Percentiles rank a stretch among this genome's conserved stretches.
Evolutionary conservation across 441 rosid species (phyloP).

Genomic region (Macaranga tanarius): DNA sequence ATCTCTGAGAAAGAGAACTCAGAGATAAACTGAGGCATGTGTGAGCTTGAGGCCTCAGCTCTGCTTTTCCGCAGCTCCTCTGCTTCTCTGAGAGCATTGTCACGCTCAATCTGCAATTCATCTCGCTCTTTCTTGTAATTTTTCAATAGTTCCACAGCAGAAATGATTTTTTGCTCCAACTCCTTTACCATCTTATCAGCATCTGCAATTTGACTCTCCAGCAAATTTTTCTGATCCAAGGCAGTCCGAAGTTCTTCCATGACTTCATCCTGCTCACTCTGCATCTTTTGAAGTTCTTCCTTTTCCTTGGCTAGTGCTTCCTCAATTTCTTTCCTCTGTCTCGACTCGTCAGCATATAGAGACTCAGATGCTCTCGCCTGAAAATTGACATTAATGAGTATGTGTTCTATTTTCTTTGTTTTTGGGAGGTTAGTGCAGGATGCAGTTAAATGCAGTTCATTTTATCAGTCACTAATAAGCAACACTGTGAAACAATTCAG

Average conservation of each 20-base stretch:
- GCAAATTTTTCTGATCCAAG: slow-evolving; percentile 45
- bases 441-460: background rate
- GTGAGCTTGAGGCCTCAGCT: slow-evolving; percentile 54
- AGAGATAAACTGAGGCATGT: slow-evolving; percentile 56
- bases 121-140: slow-evolving; percentile 65
- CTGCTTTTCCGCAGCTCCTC: slow-evolving; percentile 67
- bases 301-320: slow-evolving; percentile 56
- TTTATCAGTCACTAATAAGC: background rate
- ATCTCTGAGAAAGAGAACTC: slow-evolving; percentile 76
- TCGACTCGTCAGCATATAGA: slow-evolving; percentile 56
- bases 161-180: slow-evolving; percentile 75
- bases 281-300: slow-evolving; percentile 48
- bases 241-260: slow-evolving; percentile 50
- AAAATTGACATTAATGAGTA: slow-evolving; percentile 26
- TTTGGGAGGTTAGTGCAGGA: background rate
- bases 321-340: slow-evolving; percentile 63
- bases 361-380: slow-evolving; percentile 70
- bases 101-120: slow-evolving; percentile 70
- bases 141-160: slow-evolving; percentile 78
- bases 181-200: slow-evolving; percentile 56
- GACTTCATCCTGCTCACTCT: slow-evolving; percentile 47
- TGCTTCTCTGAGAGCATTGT: slow-evolving; percentile 82
- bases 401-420: too few relatives aligned
- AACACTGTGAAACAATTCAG: background rate
- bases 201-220: slow-evolving; percentile 61